phyloP scores from a whole-genome alignment of 495 filamentous ascomycete genomes.

The Xylaria sp. region DNA sequence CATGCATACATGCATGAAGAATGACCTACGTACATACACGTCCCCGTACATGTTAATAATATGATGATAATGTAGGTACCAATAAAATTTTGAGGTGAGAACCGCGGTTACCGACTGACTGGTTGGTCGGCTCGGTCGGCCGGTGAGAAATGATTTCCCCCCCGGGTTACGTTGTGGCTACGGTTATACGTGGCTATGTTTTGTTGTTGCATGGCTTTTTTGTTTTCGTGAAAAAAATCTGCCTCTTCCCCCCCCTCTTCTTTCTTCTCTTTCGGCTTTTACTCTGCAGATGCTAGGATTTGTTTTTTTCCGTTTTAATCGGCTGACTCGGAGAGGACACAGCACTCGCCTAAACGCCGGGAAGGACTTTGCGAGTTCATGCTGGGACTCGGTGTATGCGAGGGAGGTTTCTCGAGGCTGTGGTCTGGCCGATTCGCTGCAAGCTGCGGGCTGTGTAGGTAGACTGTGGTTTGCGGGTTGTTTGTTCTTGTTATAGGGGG shows the following conservation, averaged over 20 bases:
- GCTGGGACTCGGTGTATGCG: background rate
- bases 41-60: slow-evolving; percentile 13
- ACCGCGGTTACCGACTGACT: slow-evolving; percentile 17
- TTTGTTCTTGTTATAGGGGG: background rate
- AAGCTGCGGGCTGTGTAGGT: slow-evolving; percentile 1
- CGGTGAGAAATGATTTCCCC: slow-evolving; percentile 15
- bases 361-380: slow-evolving; percentile 19
- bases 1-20: slow-evolving; percentile 11
- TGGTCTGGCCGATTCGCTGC: slow-evolving; percentile 19
- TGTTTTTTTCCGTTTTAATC: slow-evolving; percentile 6
- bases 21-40: background rate
- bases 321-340: slow-evolving; percentile 16
- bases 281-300: background rate
- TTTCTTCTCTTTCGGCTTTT: slow-evolving; percentile 3
- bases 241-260: background rate
- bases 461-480: slow-evolving; percentile 2
- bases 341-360: slow-evolving; percentile 1
- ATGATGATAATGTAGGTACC: background rate
- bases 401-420: background rate
- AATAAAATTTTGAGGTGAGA: slow-evolving; percentile 16
- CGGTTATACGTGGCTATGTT: background rate
- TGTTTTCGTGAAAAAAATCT: slow-evolving; percentile 8
- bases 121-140: slow-evolving; percentile 24
- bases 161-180: slow-evolving; percentile 16
- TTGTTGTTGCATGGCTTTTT: slow-evolving; percentile 2